Conservation (phyloP, 768 basidiomycete genomes). For the Podaxis mareebaensis region DNA sequence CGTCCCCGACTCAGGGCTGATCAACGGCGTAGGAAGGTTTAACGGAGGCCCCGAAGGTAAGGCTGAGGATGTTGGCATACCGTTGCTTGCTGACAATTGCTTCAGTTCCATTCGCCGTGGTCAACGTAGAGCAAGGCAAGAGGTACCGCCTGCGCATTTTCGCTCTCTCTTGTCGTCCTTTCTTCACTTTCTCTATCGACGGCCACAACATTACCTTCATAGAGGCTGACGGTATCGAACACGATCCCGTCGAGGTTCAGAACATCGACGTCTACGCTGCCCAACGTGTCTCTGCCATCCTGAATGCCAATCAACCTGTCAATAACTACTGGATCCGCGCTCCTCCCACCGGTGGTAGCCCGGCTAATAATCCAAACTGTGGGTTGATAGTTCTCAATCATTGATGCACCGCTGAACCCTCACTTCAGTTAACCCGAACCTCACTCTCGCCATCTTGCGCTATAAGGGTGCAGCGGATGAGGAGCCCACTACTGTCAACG, state of each 20-base stretch:
- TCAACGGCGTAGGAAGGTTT: slow-evolving; percentile 19
- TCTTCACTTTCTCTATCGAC: slow-evolving; percentile 40
- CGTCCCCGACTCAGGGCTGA: slow-evolving; percentile 12
- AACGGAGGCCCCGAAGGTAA: slow-evolving; percentile 15
- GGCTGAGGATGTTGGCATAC: slow-evolving; percentile 2
- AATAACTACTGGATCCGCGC: slow-evolving; percentile 43
- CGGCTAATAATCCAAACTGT: slow-evolving; percentile 14
- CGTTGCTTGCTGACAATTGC: neutral
- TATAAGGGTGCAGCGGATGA: slow-evolving; percentile 38
- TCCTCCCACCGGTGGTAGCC: slow-evolving; percentile 36
- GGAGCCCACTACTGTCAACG: slow-evolving; percentile 31
- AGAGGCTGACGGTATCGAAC: slow-evolving; percentile 34
- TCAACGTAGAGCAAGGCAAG: slow-evolving; percentile 41
- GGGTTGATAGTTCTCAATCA: neutral
- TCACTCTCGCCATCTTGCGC: slow-evolving; percentile 41
- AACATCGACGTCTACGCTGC: slow-evolving; percentile 37
- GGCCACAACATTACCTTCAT: slow-evolving; percentile 29
- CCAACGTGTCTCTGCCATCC: slow-evolving; percentile 29
- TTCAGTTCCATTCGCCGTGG: slow-evolving; percentile 26
- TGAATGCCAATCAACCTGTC: slow-evolving; percentile 26
- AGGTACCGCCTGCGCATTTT: slow-evolving; percentile 58
- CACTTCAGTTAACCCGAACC: slow-evolving; percentile 28
- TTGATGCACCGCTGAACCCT: neutral
- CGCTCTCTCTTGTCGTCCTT: slow-evolving; percentile 45
- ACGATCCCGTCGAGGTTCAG: slow-evolving; percentile 36